These are phyloP conservation scores for Peribolospora kevripleyi DNA, from an alignment of 768 basidiomycete genomes.

Conservation along the genomic window DNA sequence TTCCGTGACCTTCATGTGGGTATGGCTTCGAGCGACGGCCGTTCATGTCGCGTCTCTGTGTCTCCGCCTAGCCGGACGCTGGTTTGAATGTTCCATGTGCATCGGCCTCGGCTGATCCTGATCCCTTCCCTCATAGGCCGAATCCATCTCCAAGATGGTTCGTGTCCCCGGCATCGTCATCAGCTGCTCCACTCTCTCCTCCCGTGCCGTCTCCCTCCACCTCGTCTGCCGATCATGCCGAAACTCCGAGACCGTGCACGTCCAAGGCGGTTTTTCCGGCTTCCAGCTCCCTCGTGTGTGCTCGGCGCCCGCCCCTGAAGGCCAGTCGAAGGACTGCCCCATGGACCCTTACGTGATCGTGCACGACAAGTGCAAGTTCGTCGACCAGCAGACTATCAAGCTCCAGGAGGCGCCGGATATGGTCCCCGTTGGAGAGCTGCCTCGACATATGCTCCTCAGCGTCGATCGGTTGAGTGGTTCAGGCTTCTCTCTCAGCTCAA, in stretches of 20 bases:
- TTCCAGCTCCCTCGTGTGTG: conserved; percentile 55
- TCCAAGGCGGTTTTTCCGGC: conserved; percentile 14
- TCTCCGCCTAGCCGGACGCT: neutral
- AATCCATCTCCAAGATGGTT: conserved; percentile 85
- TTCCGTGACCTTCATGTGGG: conserved; percentile 70
- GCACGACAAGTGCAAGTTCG: conserved; percentile 78
- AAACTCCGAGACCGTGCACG: conserved; percentile 45
- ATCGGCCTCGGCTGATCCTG: neutral
- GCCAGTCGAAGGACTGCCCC: conserved; percentile 83
- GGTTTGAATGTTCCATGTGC: neutral
- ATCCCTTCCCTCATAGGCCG: conserved; percentile 24
- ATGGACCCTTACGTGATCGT: conserved; percentile 87
- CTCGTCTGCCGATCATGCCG: conserved; percentile 83
- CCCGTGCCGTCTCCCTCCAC: conserved; percentile 73
- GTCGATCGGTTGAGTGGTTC: conserved; percentile 34
- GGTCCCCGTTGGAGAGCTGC: conserved; percentile 96
- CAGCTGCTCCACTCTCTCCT: conserved; percentile 76
- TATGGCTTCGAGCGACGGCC: neutral
- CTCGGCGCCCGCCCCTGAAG: conserved; percentile 50
- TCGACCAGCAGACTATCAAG: conserved; percentile 88
- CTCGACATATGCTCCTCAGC: conserved; percentile 78
- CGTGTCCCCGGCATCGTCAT: conserved; percentile 96
- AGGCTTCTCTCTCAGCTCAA: neutral
- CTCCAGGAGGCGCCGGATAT: conserved; percentile 97
- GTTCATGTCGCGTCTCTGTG: neutral